Evolutionary conservation across 1,284 basidiomycete species (phyloP).

Genomic region (Tilletia setariae): DNA sequence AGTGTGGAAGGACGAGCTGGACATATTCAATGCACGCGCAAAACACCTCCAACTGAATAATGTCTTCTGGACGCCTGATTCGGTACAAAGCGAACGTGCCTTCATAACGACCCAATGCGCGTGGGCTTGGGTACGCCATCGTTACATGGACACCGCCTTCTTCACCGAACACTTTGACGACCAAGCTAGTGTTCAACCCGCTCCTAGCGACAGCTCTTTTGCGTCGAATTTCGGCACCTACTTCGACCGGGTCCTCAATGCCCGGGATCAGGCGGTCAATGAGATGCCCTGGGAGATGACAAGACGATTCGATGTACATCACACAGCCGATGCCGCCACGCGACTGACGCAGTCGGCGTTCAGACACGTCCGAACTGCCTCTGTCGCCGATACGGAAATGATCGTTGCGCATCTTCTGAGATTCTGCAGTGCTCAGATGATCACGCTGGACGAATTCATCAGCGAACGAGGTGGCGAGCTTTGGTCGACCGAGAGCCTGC

Average conservation of each 20-base stretch:
- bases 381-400: neutral
- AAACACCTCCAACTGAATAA: no score
- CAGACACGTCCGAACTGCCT: constrained; percentile 6
- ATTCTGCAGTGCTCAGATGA: neutral
- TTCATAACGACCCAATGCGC: neutral
- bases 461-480: neutral
- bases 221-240: neutral
- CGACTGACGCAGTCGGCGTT: neutral
- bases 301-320: neutral
- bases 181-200: no score
- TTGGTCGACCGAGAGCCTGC: neutral
- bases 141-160: neutral
- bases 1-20: no score
- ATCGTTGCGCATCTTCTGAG: neutral
- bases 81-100: neutral
- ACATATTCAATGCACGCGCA: no score
- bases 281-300: neutral
- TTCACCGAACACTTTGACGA: neutral
- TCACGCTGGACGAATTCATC: neutral
- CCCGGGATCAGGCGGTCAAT: neutral
- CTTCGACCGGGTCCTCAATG: neutral
- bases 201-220: neutral
- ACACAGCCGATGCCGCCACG: neutral
- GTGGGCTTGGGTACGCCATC: constrained; percentile 2
- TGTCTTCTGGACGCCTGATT: no score